Percentiles rank a stretch among this genome's conserved stretches.
phyloP scores from a whole-genome alignment of 176 grass and related monocot genomes.

The Musa troglodytarum region DNA sequence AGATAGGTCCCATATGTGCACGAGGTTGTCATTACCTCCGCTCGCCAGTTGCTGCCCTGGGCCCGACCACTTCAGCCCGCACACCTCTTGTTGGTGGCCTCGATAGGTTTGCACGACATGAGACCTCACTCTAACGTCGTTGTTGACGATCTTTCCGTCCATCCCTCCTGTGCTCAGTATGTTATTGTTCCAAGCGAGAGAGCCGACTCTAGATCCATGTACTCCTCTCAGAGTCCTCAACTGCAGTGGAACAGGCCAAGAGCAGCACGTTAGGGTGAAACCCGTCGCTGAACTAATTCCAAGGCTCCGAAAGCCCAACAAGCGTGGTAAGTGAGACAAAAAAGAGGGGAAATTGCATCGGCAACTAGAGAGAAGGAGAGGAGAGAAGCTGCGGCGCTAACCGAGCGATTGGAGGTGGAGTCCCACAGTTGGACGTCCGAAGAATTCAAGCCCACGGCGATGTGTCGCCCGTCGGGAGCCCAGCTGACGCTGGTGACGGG shows the following conservation, averaged over 20 bases:
- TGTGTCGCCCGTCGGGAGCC: constrained; percentile 49
- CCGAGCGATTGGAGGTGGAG: constrained; percentile 41
- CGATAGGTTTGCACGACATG: constrained; percentile 51
- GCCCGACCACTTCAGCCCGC: constrained; percentile 54
- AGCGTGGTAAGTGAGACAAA: background rate
- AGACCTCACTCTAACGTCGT: constrained; percentile 47
- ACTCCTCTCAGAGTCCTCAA: constrained; percentile 47
- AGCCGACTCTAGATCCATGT: constrained; percentile 49
- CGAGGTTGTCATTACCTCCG: constrained; percentile 58
- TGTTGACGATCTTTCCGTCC: constrained; percentile 59
- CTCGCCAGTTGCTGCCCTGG: constrained; percentile 56
- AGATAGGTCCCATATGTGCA: constrained; percentile 39
- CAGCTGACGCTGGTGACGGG: constrained; percentile 60
- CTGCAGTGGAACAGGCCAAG: constrained; percentile 19
- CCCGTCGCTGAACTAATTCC: too few relatives aligned
- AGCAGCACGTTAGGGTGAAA: background rate
- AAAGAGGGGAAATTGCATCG: background rate
- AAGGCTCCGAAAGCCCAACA: too few relatives aligned
- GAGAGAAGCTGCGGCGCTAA: constrained; percentile 10
- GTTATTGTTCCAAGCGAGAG: constrained; percentile 60
- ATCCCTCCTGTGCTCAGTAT: constrained; percentile 46
- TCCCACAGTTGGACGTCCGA: constrained; percentile 66
- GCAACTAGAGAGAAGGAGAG: background rate
- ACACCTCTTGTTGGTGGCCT: constrained; percentile 59
- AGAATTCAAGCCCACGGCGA: constrained; percentile 54